Evolutionary conservation across 2,329 filamentous ascomycete species (phyloP), one percentile per base, ranked within the genome.

Genomic region (Dactylellina drechsleri): DNA sequence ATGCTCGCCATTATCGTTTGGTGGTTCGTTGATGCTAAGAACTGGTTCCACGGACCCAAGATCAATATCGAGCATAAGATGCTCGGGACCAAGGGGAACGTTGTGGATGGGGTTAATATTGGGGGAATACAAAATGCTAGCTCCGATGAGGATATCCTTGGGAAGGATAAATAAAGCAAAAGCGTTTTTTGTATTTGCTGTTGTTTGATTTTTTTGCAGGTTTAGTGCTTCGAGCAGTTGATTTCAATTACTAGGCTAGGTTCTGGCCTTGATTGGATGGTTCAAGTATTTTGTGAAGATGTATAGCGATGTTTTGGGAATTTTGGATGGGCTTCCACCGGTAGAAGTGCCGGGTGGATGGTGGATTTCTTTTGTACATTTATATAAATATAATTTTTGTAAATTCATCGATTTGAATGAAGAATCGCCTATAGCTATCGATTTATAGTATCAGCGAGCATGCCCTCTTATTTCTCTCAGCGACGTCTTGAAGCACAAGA

Each of bases 11-110:
- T 88, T 3, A 82, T 84, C 1, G 81, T 89, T 13, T 91, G 88
- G 87, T 91, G 88, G 84, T 82, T 87, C 47, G 81, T 91, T 3
- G 85, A 86, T 77, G 89, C 89, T 8, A 84, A 84, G 57, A 89
- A 87, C 79, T 91, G 89, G 89, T 91, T 91, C 81, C 89, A 87
- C 78, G 89, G 89, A 0, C 89, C 89, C 0, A 90, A 88, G 82
- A 86, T 91, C 75, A 91, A 91, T 78, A 83, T 91, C 26, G 85
- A 87, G 77, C 86, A 88, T 81, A 78, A 83, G 78, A 85, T 85
- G 83, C 79, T 83, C 13, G 83, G 83, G 4, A 73, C 78, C 1
- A 81, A 81, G 2, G 82, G 79, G 0, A 81, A 81, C 52, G 79
- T 83, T 16, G 78, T 85, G 0, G 82, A 83, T 18, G 83, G 72